These are phyloP conservation scores for Anisodus tanguticus DNA, from an alignment of 257 asterid genomes.

Conservation along the genomic window DNA sequence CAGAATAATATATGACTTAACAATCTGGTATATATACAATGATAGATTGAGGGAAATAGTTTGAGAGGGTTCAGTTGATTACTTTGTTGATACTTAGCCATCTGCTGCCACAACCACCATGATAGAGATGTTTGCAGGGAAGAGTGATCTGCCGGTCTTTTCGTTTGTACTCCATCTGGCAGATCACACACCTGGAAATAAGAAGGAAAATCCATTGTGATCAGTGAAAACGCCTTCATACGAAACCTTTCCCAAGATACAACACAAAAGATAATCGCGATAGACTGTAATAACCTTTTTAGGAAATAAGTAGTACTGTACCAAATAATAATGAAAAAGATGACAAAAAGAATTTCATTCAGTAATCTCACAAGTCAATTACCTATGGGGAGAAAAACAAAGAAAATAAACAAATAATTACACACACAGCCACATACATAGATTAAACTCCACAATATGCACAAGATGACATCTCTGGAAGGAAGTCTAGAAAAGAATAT, in stretches of 20 bases:
- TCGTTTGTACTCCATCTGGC: slow-evolving; percentile 98
- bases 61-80: slow-evolving; percentile 33
- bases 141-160: slow-evolving; percentile 74
- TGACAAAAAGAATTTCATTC: background rate
- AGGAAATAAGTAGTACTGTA: background rate
- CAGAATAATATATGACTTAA: slow-evolving; percentile 16
- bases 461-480: background rate
- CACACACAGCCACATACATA: background rate
- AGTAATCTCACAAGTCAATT: background rate
- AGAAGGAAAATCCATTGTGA: background rate
- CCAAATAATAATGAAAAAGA: background rate
- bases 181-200: slow-evolving; percentile 79
- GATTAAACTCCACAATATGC: background rate
- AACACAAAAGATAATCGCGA: background rate
- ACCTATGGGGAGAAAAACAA: slow-evolving; percentile 5
- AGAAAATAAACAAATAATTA: background rate
- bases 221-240: background rate
- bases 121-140: slow-evolving; percentile 95
- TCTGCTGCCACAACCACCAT: slow-evolving; percentile 76
- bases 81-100: slow-evolving; percentile 95
- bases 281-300: background rate
- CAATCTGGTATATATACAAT: background rate
- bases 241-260: background rate
- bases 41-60: background rate
- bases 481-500: background rate